phyloP scores from a whole-genome alignment of 176 grass and related monocot genomes.

The Oropetium thomaeum region DNA sequence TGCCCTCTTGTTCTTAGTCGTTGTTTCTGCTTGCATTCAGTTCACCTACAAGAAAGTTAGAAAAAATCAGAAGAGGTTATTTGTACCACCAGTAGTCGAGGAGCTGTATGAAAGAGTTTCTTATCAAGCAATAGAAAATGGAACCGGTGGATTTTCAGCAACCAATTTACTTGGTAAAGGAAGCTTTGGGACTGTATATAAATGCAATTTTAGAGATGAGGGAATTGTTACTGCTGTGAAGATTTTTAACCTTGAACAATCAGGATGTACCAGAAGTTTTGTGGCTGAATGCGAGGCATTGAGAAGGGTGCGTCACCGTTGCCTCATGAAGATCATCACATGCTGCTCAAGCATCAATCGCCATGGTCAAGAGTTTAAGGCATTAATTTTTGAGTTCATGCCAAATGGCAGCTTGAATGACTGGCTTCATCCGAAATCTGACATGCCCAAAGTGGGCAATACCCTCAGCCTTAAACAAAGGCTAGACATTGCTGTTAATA shows the following conservation, averaged over 20 bases:
- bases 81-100: neutral
- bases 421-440: neutral
- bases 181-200: neutral
- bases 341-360: neutral
- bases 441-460: neutral
- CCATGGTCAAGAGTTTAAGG: neutral
- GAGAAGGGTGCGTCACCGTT: neutral
- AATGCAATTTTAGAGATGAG: neutral
- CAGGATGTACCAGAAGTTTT: neutral
- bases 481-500: neutral
- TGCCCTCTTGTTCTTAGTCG: neutral
- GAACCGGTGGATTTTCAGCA: neutral
- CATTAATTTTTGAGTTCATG: neutral
- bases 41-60: neutral
- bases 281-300: neutral
- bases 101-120: neutral
- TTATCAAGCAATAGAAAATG: neutral
- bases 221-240: neutral
- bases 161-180: neutral
- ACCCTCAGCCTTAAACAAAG: neutral
- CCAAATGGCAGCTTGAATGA: neutral
- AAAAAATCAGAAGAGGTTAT: neutral
- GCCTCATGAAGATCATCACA: neutral
- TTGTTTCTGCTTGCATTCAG: neutral
- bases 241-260: neutral